Percentiles rank a stretch among this genome's conserved stretches.
phyloP scores from a whole-genome alignment of 805 yeast species.

The Candida manassasensis region DNA sequence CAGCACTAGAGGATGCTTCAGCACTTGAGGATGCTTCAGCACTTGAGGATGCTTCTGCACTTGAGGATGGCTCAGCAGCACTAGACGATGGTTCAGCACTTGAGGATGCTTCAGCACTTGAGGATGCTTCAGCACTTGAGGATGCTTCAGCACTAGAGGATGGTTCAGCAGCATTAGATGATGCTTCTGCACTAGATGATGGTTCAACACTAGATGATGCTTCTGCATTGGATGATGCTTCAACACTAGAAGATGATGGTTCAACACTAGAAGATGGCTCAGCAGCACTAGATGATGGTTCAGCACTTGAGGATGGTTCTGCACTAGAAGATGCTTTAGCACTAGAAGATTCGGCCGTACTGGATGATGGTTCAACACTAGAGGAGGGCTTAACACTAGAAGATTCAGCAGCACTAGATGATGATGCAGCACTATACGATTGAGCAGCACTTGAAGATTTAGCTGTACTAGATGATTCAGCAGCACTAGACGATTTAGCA shows the following conservation, averaged over 20 bases:
- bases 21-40: not conserved
- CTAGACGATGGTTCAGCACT: no score
- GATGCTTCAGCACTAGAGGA: no score
- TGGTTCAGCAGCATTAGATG: not conserved
- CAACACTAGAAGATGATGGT: not conserved
- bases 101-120: no score
- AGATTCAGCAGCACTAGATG: no score
- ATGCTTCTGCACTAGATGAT: not conserved
- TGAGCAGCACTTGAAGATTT: no score
- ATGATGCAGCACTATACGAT: no score
- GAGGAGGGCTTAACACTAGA: no score
- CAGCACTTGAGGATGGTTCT: not conserved
- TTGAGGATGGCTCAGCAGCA: not conserved
- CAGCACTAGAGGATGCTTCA: not conserved
- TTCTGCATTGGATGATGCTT: not conserved
- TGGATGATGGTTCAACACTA: not conserved
- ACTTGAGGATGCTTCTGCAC: not conserved
- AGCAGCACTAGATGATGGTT: not conserved
- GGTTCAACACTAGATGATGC: not conserved
- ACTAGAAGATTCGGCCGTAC: not conserved
- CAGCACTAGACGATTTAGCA: no score
- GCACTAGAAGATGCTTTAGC: not conserved
- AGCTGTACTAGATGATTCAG: not conserved
- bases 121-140: no score
- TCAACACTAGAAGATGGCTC: not conserved